These are phyloP conservation scores for Zostera marina DNA, from an alignment of 116 monocot genomes.

Conservation along the genomic window DNA sequence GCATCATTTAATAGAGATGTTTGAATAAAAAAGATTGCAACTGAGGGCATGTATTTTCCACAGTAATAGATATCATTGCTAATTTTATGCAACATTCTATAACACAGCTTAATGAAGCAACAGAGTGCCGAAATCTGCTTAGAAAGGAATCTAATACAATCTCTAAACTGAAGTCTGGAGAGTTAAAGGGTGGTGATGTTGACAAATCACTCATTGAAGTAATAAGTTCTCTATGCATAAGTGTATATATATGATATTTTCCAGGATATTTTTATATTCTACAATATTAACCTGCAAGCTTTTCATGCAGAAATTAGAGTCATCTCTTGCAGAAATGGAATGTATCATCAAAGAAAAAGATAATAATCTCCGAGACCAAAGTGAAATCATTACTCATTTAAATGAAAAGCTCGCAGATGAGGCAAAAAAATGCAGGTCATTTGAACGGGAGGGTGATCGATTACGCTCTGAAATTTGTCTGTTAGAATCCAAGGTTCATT, in stretches of 20 bases:
- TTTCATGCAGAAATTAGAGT: conserved; percentile 48
- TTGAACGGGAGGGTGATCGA: conserved; percentile 84
- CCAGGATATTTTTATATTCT: background rate
- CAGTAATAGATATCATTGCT: background rate
- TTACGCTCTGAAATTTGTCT: conserved; percentile 69
- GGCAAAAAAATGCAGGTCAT: conserved; percentile 48
- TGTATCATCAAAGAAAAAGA: conserved; percentile 42
- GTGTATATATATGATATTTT: background rate
- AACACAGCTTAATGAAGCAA: conserved; percentile 52
- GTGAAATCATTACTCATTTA: conserved; percentile 52
- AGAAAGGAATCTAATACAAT: conserved; percentile 20
- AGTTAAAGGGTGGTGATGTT: conserved; percentile 12
- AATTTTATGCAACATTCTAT: conserved; percentile 2
- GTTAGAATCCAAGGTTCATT: conserved; percentile 70
- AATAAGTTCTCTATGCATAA: conserved; percentile 4
- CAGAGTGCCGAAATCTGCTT: conserved; percentile 55
- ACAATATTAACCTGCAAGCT: background rate
- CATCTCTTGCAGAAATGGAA: conserved; percentile 40
- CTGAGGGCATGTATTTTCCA: background rate
- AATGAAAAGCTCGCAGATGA: conserved; percentile 64
- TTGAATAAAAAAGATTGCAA: too few species aligned
- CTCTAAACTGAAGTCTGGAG: conserved; percentile 22
- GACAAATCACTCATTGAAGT: conserved; percentile 35
- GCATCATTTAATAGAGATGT: too few species aligned
- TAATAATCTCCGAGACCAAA: conserved; percentile 46